Conservation (phyloP, 805 yeast species). For the Hanseniaspora vineae region DNA sequence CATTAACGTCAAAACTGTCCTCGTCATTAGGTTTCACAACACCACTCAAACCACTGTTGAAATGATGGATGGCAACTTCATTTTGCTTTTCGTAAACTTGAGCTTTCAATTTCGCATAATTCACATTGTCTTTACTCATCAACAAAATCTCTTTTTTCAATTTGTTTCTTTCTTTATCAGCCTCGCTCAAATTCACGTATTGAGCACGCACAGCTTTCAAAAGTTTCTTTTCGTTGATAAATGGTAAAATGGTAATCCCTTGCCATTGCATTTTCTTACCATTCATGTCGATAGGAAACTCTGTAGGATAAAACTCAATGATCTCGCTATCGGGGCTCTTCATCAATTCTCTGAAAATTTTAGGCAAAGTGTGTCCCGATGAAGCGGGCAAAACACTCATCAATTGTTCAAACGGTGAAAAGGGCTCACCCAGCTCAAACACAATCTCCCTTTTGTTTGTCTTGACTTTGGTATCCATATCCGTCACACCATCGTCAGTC, state of each 20-base stretch:
- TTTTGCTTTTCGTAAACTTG: slow-evolving; percentile 2
- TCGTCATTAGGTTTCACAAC: slow-evolving; percentile 13
- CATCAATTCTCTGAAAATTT: slow-evolving; percentile 72
- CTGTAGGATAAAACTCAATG: slow-evolving; percentile 81
- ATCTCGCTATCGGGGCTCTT: slow-evolving; percentile 66
- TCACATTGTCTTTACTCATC: slow-evolving; percentile 50
- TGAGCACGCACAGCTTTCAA: slow-evolving; percentile 51
- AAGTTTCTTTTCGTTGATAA: slow-evolving; percentile 73
- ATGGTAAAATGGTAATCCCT: slow-evolving; percentile 81
- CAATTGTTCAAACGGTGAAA: slow-evolving; percentile 82
- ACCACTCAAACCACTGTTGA: slow-evolving; percentile 49
- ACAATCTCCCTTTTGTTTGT: slow-evolving; percentile 26
- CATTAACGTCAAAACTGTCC: slow-evolving; percentile 17
- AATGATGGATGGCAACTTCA: slow-evolving; percentile 32
- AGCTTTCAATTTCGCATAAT: slow-evolving; percentile 15
- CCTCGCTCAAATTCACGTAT: slow-evolving; percentile 49
- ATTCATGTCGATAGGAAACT: slow-evolving; percentile 85
- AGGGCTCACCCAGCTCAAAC: slow-evolving; percentile 64
- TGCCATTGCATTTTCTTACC: slow-evolving; percentile 95
- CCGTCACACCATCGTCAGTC: no score
- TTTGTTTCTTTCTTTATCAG: slow-evolving; percentile 58
- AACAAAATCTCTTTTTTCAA: slow-evolving; percentile 57
- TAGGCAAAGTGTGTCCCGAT: slow-evolving; percentile 76
- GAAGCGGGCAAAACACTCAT: slow-evolving; percentile 95
- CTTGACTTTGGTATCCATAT: no score